Conservation (phyloP, 2,329 filamentous ascomycete species). For the Monosporascus sp. region DNA sequence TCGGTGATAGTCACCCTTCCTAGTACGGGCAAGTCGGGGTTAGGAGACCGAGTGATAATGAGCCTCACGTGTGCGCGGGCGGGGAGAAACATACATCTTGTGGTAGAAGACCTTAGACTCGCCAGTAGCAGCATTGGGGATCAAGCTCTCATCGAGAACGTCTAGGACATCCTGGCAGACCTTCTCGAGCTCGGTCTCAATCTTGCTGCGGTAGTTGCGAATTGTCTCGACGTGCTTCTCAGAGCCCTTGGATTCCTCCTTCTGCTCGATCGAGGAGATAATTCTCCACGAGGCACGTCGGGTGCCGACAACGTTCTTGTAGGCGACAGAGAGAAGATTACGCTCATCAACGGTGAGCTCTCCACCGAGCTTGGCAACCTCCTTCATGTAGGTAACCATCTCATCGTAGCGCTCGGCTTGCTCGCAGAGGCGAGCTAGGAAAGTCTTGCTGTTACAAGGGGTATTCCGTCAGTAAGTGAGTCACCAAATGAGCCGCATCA, state of each 20-base stretch:
- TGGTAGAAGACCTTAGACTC: conserved; percentile 99
- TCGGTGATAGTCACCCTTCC: conserved; percentile 97
- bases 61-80: neutral
- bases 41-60: conserved; percentile 7
- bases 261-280: conserved; percentile 99
- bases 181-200: conserved; percentile 93
- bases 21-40: conserved; percentile 32
- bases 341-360: conserved; percentile 94
- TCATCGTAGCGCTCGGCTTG: conserved; percentile 99
- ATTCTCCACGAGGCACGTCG: conserved; percentile 98
- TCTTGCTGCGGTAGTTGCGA: conserved; percentile 97
- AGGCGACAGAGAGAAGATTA: conserved; percentile 96
- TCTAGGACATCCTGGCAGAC: conserved; percentile 97
- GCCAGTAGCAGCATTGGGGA: conserved; percentile 91
- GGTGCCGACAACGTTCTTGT: conserved; percentile 99
- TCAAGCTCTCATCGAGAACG: conserved; percentile 87
- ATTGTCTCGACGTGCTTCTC: conserved; percentile 93
- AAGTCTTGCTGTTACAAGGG: conserved; percentile 76
- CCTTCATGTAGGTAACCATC: conserved; percentile 99
- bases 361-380: conserved; percentile 83
- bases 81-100: conserved; percentile 76
- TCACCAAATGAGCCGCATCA: conserved; percentile 10
- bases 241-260: conserved; percentile 98
- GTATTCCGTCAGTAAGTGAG: conserved; percentile 12
- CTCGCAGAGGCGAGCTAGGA: conserved; percentile 99